These are phyloP conservation scores for Eucalyptus albens DNA, from an alignment of 345 rosid species.

Conservation along the genomic window DNA sequence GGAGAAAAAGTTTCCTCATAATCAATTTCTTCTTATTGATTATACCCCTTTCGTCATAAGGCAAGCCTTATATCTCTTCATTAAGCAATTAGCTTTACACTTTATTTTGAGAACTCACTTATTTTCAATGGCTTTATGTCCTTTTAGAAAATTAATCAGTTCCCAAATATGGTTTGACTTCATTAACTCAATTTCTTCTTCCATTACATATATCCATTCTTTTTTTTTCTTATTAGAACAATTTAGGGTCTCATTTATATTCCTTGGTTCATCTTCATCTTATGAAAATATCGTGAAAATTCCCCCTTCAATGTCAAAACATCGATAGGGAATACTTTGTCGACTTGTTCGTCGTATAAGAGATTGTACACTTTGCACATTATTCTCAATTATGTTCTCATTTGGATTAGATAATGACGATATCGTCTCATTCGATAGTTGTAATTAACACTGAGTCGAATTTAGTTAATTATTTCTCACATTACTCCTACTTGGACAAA, in stretches of 20 bases:
- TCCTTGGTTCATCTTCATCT: accelerated
- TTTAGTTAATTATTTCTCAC: too few relatives aligned
- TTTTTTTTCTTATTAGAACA: too few relatives aligned
- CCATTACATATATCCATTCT: too few relatives aligned
- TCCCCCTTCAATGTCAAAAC: accelerated
- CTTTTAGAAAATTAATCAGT: accelerated
- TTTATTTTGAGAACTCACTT: too few relatives aligned
- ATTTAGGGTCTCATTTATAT: accelerated
- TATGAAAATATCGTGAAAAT: accelerated
- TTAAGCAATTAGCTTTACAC: accelerated
- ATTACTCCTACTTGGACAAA: too few relatives aligned
- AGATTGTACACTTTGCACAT: too few relatives aligned
- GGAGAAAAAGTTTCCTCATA: too few relatives aligned
- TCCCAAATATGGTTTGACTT: too few relatives aligned
- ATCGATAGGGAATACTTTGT: accelerated
- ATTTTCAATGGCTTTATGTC: accelerated
- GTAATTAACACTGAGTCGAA: too few relatives aligned
- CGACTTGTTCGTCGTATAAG: accelerated
- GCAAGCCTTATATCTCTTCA: accelerated
- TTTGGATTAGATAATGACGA: too few relatives aligned
- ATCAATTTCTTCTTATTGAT: accelerated
- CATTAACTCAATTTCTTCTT: too few relatives aligned
- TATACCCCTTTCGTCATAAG: accelerated
- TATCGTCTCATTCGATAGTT: accelerated
- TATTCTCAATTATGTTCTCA: too few relatives aligned